phyloP scores from a whole-genome alignment of 1,284 basidiomycete species.

The Ceratobasidium sp. region DNA sequence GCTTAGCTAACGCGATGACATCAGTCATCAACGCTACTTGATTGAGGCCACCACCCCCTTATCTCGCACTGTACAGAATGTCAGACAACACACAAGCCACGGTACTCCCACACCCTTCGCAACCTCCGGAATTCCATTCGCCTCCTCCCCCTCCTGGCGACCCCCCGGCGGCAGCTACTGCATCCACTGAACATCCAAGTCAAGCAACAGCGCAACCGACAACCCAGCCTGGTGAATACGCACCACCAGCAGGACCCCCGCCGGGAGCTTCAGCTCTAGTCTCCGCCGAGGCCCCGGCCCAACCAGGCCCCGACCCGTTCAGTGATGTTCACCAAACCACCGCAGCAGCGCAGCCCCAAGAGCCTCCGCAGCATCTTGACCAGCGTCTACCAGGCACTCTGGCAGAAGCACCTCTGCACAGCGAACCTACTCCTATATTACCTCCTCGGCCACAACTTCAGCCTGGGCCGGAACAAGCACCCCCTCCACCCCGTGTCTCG shows the following conservation, averaged over 20 bases:
- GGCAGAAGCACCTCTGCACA: constrained; percentile 28
- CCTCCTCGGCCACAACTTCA: constrained; percentile 13
- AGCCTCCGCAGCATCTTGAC: constrained; percentile 34
- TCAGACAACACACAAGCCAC: constrained; percentile 9
- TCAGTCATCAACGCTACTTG: background rate
- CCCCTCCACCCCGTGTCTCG: constrained; percentile 26
- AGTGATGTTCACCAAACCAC: constrained; percentile 5
- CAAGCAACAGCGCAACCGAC: background rate
- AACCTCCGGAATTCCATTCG: constrained; percentile 18
- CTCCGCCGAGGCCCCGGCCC: background rate
- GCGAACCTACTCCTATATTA: constrained; percentile 34
- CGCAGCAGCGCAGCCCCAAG: constrained; percentile 22
- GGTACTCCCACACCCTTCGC: background rate
- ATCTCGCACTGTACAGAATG: background rate
- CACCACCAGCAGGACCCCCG: background rate
- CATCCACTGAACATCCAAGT: background rate
- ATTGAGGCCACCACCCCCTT: constrained; percentile 25
- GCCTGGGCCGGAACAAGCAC: background rate
- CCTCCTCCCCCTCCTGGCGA: constrained; percentile 29
- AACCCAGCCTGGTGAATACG: background rate
- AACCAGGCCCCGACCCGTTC: constrained; percentile 18
- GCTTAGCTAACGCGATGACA: constrained; percentile 36
- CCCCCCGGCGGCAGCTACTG: background rate
- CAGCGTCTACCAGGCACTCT: constrained; percentile 8
- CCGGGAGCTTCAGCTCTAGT: background rate